Conservation (phyloP, 1,284 basidiomycete species). For the Sanghuangporus sanghuang region DNA sequence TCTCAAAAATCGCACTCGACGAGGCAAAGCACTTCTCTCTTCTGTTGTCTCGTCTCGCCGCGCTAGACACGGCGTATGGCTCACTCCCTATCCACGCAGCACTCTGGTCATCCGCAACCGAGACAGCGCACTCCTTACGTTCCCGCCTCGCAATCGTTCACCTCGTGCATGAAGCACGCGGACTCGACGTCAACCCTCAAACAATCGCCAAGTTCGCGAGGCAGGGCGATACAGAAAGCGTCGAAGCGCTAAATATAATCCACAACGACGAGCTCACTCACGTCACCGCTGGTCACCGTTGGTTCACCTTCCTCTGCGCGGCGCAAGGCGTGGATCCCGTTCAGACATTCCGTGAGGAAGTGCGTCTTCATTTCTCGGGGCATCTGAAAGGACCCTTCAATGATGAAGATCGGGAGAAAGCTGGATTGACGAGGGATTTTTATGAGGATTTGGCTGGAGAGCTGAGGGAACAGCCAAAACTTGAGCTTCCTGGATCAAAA, state of each 20-base stretch:
- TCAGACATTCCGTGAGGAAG: constrained; percentile 68
- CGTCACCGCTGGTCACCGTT: constrained; percentile 79
- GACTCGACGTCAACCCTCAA: constrained; percentile 81
- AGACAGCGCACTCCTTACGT: constrained; percentile 68
- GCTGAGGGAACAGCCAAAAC: not conserved
- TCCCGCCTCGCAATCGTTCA: constrained; percentile 85
- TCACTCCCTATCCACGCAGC: constrained; percentile 69
- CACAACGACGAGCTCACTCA: constrained; percentile 85
- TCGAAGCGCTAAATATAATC: constrained; percentile 69
- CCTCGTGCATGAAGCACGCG: constrained; percentile 85
- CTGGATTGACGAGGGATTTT: constrained; percentile 67
- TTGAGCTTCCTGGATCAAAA: not conserved
- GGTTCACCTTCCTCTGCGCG: constrained; percentile 79
- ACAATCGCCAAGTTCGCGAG: constrained; percentile 77
- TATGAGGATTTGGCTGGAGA: constrained; percentile 72
- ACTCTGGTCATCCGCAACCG: constrained; percentile 78
- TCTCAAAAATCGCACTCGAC: constrained; percentile 79
- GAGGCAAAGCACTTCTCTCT: constrained; percentile 79
- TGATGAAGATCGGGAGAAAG: constrained; percentile 66
- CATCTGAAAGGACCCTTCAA: constrained; percentile 87
- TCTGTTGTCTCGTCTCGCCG: constrained; percentile 51
- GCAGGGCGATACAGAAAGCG: constrained; percentile 68
- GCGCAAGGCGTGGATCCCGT: constrained; percentile 65
- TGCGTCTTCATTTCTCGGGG: constrained; percentile 70
- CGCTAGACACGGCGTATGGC: constrained; percentile 72